phyloP scores from a whole-genome alignment of 129 eudicot species.

The sunflower (Helianthus annuus) region DNA sequence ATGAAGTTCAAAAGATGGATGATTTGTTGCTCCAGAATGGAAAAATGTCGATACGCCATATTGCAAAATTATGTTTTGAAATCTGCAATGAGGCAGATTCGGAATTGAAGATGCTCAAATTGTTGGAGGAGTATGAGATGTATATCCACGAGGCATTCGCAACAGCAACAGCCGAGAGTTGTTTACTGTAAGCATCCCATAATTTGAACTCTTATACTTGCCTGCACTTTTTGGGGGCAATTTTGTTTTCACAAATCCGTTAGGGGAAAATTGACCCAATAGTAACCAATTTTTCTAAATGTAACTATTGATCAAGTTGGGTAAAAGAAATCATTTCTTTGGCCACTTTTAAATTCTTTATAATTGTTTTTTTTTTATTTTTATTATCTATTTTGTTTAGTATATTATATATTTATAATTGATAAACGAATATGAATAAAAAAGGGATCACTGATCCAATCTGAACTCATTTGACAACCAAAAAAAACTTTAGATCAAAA shows the following conservation, averaged over 20 bases:
- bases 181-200: constrained; percentile 13
- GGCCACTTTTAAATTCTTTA: background rate
- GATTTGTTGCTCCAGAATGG: background rate
- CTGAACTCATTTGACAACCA: no score
- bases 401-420: no score
- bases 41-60: constrained; percentile 5
- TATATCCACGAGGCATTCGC: background rate
- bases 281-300: background rate
- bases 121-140: constrained; percentile 11
- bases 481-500: background rate
- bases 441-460: no score
- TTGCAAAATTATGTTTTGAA: constrained; percentile 12
- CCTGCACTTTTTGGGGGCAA: background rate
- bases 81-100: constrained; percentile 24
- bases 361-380: no score
- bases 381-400: no score
- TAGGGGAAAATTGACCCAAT: no score
- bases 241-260: background rate
- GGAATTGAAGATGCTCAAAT: constrained; percentile 2
- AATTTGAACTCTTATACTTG: background rate
- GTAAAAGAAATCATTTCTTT: background rate
- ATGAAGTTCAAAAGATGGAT: background rate
- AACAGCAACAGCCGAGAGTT: constrained; percentile 3
- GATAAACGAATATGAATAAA: no score
- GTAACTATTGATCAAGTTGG: background rate